Conservation (phyloP, 441 rosid species). For the Populus tomentosa region DNA sequence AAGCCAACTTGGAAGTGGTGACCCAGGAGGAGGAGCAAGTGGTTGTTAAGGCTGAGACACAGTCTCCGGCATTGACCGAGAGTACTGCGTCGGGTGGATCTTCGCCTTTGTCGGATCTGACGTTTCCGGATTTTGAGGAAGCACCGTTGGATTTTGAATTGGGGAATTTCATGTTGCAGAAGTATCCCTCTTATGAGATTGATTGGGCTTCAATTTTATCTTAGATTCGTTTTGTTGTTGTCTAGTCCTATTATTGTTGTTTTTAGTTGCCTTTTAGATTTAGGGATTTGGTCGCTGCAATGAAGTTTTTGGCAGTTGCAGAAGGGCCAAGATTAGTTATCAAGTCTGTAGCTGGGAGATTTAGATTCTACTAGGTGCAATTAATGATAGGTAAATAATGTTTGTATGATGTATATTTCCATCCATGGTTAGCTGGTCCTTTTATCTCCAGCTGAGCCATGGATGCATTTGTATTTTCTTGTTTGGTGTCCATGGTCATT, state of each 20-base stretch:
- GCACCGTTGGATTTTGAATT: conserved; percentile 49
- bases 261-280: background rate
- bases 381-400: background rate
- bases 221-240: background rate
- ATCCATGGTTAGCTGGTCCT: conserved; percentile 32
- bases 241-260: background rate
- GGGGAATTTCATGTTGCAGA: conserved; percentile 45
- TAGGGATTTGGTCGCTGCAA: conserved; percentile 37
- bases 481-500: background rate
- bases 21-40: background rate
- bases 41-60: conserved; percentile 26
- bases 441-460: conserved; percentile 41
- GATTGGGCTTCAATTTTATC: conserved; percentile 64
- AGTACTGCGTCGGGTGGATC: conserved; percentile 47
- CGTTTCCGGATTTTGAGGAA: conserved; percentile 37
- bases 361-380: no score
- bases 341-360: background rate
- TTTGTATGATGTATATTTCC: conserved; percentile 23
- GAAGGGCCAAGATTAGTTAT: conserved; percentile 11
- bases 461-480: background rate
- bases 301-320: conserved; percentile 55
- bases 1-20: conserved; percentile 11
- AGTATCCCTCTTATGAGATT: conserved; percentile 75
- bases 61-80: conserved; percentile 35
- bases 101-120: conserved; percentile 43